These are phyloP conservation scores for Saccharomyces hybrid DNA, from an alignment of 1,139 yeast genomes.

Conservation along the genomic window DNA sequence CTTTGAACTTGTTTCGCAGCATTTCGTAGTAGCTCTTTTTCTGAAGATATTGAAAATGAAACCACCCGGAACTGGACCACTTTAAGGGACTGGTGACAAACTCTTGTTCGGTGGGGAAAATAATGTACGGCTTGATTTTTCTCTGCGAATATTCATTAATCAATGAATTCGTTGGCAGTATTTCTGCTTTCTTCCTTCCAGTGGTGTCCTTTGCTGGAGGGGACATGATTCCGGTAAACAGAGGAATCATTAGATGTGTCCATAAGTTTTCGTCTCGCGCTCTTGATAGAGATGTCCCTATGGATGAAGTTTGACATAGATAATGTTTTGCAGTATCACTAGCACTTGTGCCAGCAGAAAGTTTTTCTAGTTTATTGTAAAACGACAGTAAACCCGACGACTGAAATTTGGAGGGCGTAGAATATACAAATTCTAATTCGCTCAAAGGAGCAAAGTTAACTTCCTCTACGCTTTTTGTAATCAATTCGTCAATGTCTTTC, in stretches of 20 bases:
- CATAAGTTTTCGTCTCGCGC: constrained; percentile 38
- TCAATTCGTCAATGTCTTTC: constrained; percentile 30
- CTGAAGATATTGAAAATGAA: constrained; percentile 41
- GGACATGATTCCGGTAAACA: constrained; percentile 27
- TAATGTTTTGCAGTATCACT: constrained; percentile 29
- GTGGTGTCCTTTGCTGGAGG: not conserved
- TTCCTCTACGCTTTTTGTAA: constrained; percentile 23
- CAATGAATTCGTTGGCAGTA: constrained; percentile 5
- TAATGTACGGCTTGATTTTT: constrained; percentile 40
- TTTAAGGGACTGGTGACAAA: constrained; percentile 41
- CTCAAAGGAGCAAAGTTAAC: constrained; percentile 42
- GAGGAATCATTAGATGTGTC: constrained; percentile 48
- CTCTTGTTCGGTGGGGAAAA: constrained; percentile 50
- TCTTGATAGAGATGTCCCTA: constrained; percentile 46
- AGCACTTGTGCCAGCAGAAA: not conserved
- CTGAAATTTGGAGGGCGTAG: constrained; percentile 36
- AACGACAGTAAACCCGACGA: not conserved
- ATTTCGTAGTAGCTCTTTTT: constrained; percentile 20
- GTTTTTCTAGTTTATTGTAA: not conserved
- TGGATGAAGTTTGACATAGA: constrained; percentile 51
- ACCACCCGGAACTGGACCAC: constrained; percentile 45
- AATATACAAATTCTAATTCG: constrained; percentile 47
- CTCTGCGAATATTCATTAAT: constrained; percentile 26
- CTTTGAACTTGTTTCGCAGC: constrained; percentile 13
- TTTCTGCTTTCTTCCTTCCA: not conserved